A percentile compares a stretch with the other conserved stretches of the same genome.
Evolutionary conservation across 352 stramenopile genomes (phyloP).

Genomic region (Phytophthora idaei): DNA sequence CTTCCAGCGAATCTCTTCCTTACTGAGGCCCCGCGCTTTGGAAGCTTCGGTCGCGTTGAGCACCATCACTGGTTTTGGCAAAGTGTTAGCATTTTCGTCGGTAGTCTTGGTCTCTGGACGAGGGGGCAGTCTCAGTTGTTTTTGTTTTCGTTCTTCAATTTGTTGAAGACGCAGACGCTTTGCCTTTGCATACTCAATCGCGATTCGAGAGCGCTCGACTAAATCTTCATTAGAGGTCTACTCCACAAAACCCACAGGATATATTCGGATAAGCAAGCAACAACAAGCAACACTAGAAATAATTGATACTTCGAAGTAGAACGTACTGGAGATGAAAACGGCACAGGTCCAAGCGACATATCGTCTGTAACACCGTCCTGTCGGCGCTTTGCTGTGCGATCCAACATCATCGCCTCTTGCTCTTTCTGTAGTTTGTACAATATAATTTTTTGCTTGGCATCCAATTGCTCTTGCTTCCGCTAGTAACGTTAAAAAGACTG

Average conservation of each 20-base stretch:
- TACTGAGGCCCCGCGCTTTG: constrained; percentile 53
- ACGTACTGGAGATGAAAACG: constrained; percentile 41
- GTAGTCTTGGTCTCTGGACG: constrained; percentile 38
- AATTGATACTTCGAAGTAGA: background rate
- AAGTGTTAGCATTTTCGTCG: constrained; percentile 11
- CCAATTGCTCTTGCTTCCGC: constrained; percentile 61
- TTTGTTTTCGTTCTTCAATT: constrained; percentile 43
- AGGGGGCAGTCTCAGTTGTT: constrained; percentile 45
- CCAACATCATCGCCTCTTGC: constrained; percentile 48
- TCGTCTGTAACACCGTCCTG: constrained; percentile 23
- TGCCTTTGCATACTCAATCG: constrained; percentile 61
- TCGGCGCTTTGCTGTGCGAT: constrained; percentile 14
- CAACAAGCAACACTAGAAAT: background rate
- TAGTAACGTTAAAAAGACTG: constrained; percentile 13
- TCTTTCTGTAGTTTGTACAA: constrained; percentile 83
- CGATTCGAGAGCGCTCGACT: constrained; percentile 51
- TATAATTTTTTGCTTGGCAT: constrained; percentile 79
- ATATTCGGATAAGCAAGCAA: constrained; percentile 4
- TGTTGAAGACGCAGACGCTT: constrained; percentile 54
- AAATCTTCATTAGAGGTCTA: constrained; percentile 56
- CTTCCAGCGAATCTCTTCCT: constrained; percentile 50
- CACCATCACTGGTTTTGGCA: constrained; percentile 22
- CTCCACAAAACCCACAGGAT: background rate
- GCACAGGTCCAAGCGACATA: background rate
- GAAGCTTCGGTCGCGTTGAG: constrained; percentile 60